phyloP scores from a whole-genome alignment of 495 filamentous ascomycete genomes.

The Penicillium chermesinum region DNA sequence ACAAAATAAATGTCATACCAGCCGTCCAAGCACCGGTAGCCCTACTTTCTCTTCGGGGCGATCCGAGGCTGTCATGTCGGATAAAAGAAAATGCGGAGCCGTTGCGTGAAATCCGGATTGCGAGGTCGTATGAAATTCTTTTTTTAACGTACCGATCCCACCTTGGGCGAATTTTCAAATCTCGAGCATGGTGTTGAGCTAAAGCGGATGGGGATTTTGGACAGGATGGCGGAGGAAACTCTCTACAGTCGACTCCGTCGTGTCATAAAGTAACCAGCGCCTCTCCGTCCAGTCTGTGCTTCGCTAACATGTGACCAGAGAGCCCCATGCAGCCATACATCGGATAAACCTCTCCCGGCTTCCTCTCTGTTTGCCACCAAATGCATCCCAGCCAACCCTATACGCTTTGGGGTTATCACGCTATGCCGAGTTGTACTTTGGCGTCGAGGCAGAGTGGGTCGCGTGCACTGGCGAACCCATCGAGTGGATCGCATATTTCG shows the following conservation, averaged over 20 bases:
- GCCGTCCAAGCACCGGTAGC: not conserved
- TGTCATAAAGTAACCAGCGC: not conserved
- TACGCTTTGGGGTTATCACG: constrained; percentile 9
- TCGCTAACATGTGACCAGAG: constrained; percentile 2
- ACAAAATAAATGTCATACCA: not conserved
- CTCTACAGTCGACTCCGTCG: not conserved
- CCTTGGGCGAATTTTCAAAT: not conserved
- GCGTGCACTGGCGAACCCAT: constrained; percentile 10
- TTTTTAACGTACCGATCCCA: not conserved
- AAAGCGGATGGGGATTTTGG: not conserved
- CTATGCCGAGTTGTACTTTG: constrained; percentile 14
- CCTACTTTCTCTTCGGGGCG: not conserved
- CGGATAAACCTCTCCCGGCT: constrained; percentile 11
- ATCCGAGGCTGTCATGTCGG: not conserved
- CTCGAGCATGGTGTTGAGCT: not conserved
- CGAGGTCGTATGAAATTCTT: not conserved
- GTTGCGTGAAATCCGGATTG: not conserved
- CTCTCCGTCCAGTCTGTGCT: not conserved
- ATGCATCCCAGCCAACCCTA: not conserved
- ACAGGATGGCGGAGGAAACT: not conserved
- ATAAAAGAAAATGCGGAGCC: not conserved
- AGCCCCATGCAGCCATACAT: constrained; percentile 15
- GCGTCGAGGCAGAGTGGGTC: constrained; percentile 10
- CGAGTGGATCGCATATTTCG: constrained; percentile 9
- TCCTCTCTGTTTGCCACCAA: constrained; percentile 11